Conservation (phyloP, 257 asterid species). For the Nicotiana knightiana region DNA sequence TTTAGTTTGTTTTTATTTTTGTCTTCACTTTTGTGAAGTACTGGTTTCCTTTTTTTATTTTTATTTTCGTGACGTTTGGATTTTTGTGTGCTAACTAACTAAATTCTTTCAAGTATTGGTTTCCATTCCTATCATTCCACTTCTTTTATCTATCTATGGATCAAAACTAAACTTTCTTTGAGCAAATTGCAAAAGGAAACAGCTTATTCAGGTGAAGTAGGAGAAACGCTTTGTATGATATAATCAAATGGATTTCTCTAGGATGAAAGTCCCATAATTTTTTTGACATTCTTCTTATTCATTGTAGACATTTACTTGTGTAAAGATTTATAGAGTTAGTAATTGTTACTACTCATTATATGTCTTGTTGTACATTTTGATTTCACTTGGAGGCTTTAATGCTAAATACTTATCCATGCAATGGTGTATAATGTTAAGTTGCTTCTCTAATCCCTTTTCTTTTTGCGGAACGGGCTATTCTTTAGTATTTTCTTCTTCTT, state of each 20-base stretch:
- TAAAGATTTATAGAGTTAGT: background rate
- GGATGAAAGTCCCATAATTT: background rate
- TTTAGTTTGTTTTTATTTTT: conserved; percentile 2
- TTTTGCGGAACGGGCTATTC: background rate
- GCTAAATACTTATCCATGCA: background rate
- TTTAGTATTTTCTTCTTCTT: background rate
- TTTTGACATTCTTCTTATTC: background rate
- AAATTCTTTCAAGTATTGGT: background rate
- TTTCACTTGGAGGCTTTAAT: background rate
- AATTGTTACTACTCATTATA: background rate
- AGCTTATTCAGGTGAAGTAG: background rate
- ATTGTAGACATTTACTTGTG: background rate
- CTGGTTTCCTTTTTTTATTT: background rate
- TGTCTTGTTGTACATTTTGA: background rate
- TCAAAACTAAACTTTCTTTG: background rate
- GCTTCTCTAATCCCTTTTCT: background rate
- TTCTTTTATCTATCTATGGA: background rate
- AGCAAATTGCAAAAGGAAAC: background rate
- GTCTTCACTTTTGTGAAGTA: background rate
- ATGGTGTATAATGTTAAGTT: background rate
- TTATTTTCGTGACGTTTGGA: background rate
- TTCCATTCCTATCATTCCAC: background rate
- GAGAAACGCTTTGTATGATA: background rate
- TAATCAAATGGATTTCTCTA: background rate
- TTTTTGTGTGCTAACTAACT: background rate